phyloP scores from a whole-genome alignment of 345 rosid genomes.

The Pistacia integerrima region DNA sequence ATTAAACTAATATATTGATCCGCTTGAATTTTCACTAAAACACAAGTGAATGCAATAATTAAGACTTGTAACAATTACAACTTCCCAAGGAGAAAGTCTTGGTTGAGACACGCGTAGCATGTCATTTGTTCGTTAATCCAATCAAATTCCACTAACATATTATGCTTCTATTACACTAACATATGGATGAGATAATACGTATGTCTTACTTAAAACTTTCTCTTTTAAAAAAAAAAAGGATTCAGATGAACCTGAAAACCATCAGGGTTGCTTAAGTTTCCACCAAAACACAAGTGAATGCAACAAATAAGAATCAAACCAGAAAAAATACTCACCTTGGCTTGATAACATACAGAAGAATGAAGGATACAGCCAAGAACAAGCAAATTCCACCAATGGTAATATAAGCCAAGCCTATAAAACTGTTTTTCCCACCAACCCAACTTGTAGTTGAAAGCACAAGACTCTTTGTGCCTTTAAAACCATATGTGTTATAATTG shows the following conservation, averaged over 20 bases:
- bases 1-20: too few relatives aligned
- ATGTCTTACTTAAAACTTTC: too few relatives aligned
- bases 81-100: too few relatives aligned
- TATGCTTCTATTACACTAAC: too few relatives aligned
- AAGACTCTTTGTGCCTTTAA: conserved; percentile 50
- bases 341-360: conserved; percentile 42
- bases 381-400: conserved; percentile 46
- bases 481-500: conserved; percentile 54
- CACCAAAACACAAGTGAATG: not conserved
- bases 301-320: not conserved
- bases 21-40: too few relatives aligned
- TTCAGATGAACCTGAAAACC: not conserved
- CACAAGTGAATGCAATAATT: not conserved
- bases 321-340: conserved; percentile 41
- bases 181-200: too few relatives aligned
- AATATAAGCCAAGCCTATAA: conserved; percentile 46
- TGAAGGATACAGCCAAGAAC: conserved; percentile 43
- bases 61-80: not conserved
- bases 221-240: not conserved
- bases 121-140: too few relatives aligned
- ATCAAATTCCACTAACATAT: too few relatives aligned
- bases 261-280: not conserved
- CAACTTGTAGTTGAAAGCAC: conserved; percentile 58
- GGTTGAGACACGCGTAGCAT: too few relatives aligned
- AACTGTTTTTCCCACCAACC: conserved; percentile 59